A percentile compares a stretch with the other conserved stretches of the same genome.
Conservation (phyloP, 495 filamentous ascomycete genomes). For the Aspergillus avenaceus region DNA sequence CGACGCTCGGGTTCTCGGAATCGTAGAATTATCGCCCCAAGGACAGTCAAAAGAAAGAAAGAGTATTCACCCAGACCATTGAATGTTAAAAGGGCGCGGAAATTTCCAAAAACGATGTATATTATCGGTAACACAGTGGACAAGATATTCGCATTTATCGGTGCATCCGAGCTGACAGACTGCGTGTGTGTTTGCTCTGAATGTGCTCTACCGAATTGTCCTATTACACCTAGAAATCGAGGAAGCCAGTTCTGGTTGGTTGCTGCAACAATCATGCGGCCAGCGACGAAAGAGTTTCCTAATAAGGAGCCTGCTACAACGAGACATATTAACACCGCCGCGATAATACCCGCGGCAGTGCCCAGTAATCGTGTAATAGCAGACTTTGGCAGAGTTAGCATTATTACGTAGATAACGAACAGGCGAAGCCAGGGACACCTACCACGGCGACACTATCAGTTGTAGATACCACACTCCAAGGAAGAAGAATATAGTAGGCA, state of each 20-base stretch:
- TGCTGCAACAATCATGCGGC: constrained; percentile 18
- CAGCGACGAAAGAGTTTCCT: constrained; percentile 16
- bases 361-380: constrained; percentile 15
- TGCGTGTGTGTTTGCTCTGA: neutral
- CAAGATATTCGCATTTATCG: constrained; percentile 16
- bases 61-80: constrained; percentile 17
- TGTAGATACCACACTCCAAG: constrained; percentile 15
- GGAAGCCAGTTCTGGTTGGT: constrained; percentile 19
- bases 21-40: constrained; percentile 15
- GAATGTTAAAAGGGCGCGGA: constrained; percentile 18
- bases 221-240: constrained; percentile 9
- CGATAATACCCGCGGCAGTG: constrained; percentile 9
- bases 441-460: constrained; percentile 20
- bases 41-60: constrained; percentile 18
- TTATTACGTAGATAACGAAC: no score
- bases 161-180: constrained; percentile 10
- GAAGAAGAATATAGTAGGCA: constrained; percentile 17
- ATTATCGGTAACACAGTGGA: constrained; percentile 10
- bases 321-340: constrained; percentile 13
- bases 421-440: neutral
- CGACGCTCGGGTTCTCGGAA: constrained; percentile 10
- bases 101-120: constrained; percentile 17
- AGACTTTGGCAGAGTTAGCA: constrained; percentile 4
- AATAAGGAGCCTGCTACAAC: constrained; percentile 18
- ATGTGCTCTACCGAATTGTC: constrained; percentile 5